Base-by-base conservation (phyloP, 129 eudicot species). In the Pulicaria dysenterica region DNA sequence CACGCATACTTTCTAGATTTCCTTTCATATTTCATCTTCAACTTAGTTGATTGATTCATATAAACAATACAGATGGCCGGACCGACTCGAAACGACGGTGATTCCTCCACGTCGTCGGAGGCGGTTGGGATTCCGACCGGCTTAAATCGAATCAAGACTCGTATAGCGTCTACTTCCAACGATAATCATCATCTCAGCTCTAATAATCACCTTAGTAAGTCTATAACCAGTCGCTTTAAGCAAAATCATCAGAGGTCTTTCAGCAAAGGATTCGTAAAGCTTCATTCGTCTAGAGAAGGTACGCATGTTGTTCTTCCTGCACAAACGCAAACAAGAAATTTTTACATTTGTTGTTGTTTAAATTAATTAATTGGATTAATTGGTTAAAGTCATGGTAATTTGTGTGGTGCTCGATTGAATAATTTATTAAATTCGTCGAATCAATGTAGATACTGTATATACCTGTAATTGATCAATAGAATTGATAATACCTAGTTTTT, bases 141-240 rank as follows among this genome's bases (percentile, higher is more conserved):
- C 11, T 74, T 91, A 66, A 88, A 88, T 71, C 92, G 92, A 71
- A 88, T 91, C 17, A 91, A 84, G 51, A 91, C 97, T 73, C 90
- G 92, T 48, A 69, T 79, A n/a, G 61, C 76, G 24, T 57, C 80
- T 61, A 49, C 69, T 55, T 39, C 64, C 3, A 73, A 77, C 49
- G 85, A 80, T 50, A 68, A 62, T 41, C 67, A 31, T 58, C 64
- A 64, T 79, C 63, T 74, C 16, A 14, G 81, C 62, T 72, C 73
- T 1, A 84, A 46, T 64, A 73, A 67, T 72, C 8, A 67, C 53
- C 74, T 67, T 49, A 67, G 48, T 31, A 89, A 83, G 74, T 82
- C 83, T 57, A 65, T 79, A 19, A 51, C 45, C n/a, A 62, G 62
- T 62, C 77, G 77, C n/a, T 60, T 73, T 64, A 85, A 81, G 62